Percentiles rank a stretch among this genome's conserved stretches.
These are phyloP conservation scores for Endoconidiophora polonica DNA, from an alignment of 2,329 filamentous ascomycete species.

Conservation along the genomic window DNA sequence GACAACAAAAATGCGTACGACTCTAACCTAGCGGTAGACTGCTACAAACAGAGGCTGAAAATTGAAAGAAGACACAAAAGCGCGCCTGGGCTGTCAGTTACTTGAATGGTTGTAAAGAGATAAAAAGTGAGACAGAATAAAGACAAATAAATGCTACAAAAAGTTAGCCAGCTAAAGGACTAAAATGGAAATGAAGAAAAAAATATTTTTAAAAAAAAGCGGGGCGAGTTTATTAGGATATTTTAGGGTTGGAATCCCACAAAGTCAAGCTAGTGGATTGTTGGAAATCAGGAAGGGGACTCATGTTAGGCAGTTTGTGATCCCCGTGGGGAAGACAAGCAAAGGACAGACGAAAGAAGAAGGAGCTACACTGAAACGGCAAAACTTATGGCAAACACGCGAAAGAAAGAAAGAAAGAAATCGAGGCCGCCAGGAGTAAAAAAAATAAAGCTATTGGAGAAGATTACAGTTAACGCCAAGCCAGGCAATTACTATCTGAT, in stretches of 20 bases:
- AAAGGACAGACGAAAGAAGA: background rate
- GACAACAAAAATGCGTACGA: background rate
- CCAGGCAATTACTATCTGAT: too few species aligned
- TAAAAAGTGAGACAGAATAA: background rate
- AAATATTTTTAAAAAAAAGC: background rate
- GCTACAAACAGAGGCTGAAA: background rate
- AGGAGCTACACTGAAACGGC: background rate
- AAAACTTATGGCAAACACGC: background rate
- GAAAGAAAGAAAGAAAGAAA: background rate
- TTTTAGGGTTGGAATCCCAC: background rate
- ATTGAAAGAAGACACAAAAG: background rate
- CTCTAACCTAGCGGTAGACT: background rate
- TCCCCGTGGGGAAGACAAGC: conserved; percentile 3
- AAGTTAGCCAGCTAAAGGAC: background rate
- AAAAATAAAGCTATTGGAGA: background rate
- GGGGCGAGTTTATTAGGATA: background rate
- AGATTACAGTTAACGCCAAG: background rate
- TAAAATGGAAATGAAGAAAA: background rate
- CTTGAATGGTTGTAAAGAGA: too few species aligned
- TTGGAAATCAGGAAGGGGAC: background rate
- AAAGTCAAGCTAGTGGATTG: background rate
- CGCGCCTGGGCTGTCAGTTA: background rate
- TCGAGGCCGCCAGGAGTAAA: background rate
- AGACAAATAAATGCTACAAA: background rate
- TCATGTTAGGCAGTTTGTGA: background rate